These are phyloP conservation scores for Colletotrichum australisinense DNA, from an alignment of 2,329 filamentous ascomycete species.

Conservation along the genomic window DNA sequence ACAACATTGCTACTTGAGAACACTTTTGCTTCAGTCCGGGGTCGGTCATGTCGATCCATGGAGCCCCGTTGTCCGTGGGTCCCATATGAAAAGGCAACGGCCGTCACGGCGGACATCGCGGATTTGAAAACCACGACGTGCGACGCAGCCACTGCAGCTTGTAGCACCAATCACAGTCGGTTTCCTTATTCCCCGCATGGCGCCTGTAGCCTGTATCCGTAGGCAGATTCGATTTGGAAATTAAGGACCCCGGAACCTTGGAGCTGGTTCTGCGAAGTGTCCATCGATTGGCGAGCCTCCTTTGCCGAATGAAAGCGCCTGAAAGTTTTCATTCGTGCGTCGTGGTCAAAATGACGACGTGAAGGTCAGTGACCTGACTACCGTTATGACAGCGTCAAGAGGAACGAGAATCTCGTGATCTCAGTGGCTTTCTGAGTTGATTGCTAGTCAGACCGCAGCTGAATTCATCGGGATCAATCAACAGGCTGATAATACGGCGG, in stretches of 20 bases:
- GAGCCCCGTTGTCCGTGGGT: slow-evolving; percentile 11
- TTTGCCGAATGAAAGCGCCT: neutral
- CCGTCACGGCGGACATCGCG: slow-evolving; percentile 16
- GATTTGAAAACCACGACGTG: slow-evolving; percentile 19
- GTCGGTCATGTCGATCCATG: slow-evolving; percentile 20
- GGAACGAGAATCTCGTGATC: neutral
- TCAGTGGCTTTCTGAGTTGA: neutral
- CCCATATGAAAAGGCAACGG: slow-evolving; percentile 15
- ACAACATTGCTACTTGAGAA: neutral
- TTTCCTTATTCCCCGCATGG: slow-evolving; percentile 22
- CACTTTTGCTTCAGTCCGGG: slow-evolving; percentile 1
- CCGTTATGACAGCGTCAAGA: neutral
- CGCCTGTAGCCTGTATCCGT: neutral
- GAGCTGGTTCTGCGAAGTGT: slow-evolving; percentile 15
- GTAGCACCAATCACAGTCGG: slow-evolving; percentile 12
- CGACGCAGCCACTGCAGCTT: slow-evolving; percentile 3
- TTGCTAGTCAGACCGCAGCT: neutral
- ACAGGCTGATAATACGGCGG: neutral
- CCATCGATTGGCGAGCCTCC: slow-evolving; percentile 5
- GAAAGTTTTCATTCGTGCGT: neutral
- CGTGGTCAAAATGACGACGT: neutral
- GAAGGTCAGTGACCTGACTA: neutral
- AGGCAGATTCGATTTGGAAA: slow-evolving; percentile 13
- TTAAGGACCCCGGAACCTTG: slow-evolving; percentile 27
- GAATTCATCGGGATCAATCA: neutral